Percentiles rank a stretch among this genome's conserved stretches.
These are phyloP conservation scores for Tolypocladium tropicale DNA, from an alignment of 2,329 filamentous ascomycete genomes.

Conservation along the genomic window DNA sequence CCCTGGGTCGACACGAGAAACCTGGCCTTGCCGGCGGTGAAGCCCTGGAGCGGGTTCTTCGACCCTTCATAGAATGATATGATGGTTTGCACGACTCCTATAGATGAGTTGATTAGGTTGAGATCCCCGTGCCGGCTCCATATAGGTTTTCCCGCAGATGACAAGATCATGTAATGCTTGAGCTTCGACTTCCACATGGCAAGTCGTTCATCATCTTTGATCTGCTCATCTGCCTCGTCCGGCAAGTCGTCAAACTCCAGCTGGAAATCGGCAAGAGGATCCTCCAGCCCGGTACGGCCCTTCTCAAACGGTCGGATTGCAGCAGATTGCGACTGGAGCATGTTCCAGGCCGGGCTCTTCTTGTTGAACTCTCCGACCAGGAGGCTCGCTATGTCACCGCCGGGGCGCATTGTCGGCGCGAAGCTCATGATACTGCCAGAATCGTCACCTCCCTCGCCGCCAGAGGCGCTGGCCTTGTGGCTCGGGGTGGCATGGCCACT, in stretches of 20 bases:
- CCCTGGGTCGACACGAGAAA: constrained; percentile 83
- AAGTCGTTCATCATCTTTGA: constrained; percentile 49
- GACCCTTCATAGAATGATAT: constrained; percentile 90
- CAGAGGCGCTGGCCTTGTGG: constrained; percentile 16
- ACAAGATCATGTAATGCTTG: constrained; percentile 95
- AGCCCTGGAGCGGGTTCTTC: constrained; percentile 67
- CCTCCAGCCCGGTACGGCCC: constrained; percentile 31
- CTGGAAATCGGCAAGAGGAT: constrained; percentile 56
- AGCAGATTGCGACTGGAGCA: constrained; percentile 53
- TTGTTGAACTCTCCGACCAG: constrained; percentile 60
- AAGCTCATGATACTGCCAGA: constrained; percentile 57
- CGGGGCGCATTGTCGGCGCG: constrained; percentile 50
- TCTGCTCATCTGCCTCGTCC: constrained; percentile 32
- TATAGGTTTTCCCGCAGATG: constrained; percentile 91
- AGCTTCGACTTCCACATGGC: constrained; percentile 79
- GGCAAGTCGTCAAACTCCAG: constrained; percentile 71
- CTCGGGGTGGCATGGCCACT: constrained; percentile 31
- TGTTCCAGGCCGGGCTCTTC: constrained; percentile 58
- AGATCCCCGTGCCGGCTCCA: constrained; percentile 93
- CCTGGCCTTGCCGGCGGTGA: constrained; percentile 75
- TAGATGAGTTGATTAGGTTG: constrained; percentile 81
- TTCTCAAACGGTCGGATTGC: constrained; percentile 51
- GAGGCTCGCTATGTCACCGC: constrained; percentile 71
- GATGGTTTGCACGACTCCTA: constrained; percentile 92
- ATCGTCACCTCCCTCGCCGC: constrained; percentile 45